These are phyloP conservation scores for Cystobasidium ongulense DNA, from an alignment of 768 basidiomycete genomes.

Conservation along the genomic window DNA sequence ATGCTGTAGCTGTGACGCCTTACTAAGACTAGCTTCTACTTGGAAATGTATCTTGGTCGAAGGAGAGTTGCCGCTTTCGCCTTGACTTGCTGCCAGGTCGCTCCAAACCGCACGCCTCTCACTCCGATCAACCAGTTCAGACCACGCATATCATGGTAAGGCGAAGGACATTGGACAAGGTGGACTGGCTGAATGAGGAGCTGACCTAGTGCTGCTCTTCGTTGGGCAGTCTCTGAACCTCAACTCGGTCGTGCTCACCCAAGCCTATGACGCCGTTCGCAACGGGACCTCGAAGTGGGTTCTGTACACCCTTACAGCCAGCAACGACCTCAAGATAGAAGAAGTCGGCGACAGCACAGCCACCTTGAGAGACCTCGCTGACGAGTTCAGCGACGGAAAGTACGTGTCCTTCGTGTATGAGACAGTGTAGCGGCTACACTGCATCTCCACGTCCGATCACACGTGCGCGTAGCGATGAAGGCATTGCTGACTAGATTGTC, in stretches of 20 bases:
- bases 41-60: too few species aligned
- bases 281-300: constrained; percentile 26
- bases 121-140: too few species aligned
- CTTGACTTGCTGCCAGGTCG: too few species aligned
- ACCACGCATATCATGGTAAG: constrained; percentile 14
- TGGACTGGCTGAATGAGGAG: neutral
- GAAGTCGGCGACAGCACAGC: constrained; percentile 50
- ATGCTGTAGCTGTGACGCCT: too few species aligned
- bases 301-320: constrained; percentile 19
- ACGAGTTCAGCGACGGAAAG: constrained; percentile 92
- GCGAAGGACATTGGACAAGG: neutral
- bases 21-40: too few species aligned
- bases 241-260: neutral
- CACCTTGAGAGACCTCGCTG: constrained; percentile 81
- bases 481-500: constrained; percentile 3
- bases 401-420: constrained; percentile 44
- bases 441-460: constrained; percentile 29
- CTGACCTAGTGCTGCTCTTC: neutral
- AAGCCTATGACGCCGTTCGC: constrained; percentile 14
- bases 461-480: constrained; percentile 30
- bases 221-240: constrained; percentile 17
- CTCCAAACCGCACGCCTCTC: too few species aligned
- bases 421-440: neutral
- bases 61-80: too few species aligned
- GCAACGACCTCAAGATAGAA: constrained; percentile 27